Base-by-base conservation (phyloP, 352 stramenopile species). In the Phytophthora syringae region DNA sequence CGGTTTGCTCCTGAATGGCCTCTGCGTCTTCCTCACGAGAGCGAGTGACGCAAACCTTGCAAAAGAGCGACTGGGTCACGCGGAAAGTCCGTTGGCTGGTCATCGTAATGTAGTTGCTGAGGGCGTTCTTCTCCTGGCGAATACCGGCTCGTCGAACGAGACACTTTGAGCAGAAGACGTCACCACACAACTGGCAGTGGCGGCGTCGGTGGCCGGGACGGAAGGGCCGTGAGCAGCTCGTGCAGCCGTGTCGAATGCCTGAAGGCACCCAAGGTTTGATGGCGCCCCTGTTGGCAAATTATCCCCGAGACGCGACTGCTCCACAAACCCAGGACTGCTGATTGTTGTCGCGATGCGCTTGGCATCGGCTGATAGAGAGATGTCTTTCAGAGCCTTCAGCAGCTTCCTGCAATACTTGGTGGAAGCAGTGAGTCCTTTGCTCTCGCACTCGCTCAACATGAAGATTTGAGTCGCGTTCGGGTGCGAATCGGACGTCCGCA, bases 111-210 rank as follows among this genome's bases (percentile, higher is more conserved):
- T 56, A 51, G 21, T 57, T 60, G 21, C 43, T 60, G 16, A 69
- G 55, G 13, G 22, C 13, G 22, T 54, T 68, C 27, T 68, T 70
- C 7, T 78, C 64, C 21, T 72, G 70, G 37, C 65, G 60, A 51
- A 72, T 65, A 10, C 72, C 75, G 27, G 80, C 75, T 51, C 82
- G 80, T 53, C 74, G 76, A 47, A 92, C 62, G 40, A 85, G 64
- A 44, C 86, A 94, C 62, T 90, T 92, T 50, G 74, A 61, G 72
- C 86, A 94, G 42, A 91, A 85, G 9, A 91, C 77, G 30, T 92
- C 84, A 9, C 86, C 82, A 43, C 86, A 94, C 44, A 93, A 62
- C 1, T 84, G 83, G 50, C 86, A 94, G 56, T 92, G 82, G 43
- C 85, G 80, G 21, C 86, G 83, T 22, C 77, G 74, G 20, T 84